phyloP scores from a whole-genome alignment of 2,329 filamentous ascomycete species.

The Simplicillium aogashimaense region DNA sequence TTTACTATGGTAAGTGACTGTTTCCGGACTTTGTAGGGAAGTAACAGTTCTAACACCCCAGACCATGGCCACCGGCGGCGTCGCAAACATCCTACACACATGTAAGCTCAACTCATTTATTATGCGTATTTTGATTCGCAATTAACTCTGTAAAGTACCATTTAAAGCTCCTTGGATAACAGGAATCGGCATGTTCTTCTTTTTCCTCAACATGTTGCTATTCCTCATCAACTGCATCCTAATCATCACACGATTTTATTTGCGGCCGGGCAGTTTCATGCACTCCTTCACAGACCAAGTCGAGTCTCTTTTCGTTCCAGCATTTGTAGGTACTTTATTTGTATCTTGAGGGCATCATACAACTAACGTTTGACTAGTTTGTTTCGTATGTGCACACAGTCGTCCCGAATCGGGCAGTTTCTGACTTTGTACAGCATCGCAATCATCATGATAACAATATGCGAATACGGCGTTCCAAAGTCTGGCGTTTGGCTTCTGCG shows the following conservation, averaged over 20 bases:
- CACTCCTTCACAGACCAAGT: slow-evolving; percentile 66
- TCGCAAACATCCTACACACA: slow-evolving; percentile 42
- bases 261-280: slow-evolving; percentile 60
- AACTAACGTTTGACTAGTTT: slow-evolving; percentile 19
- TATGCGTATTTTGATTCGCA: neutral
- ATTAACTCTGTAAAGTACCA: slow-evolving; percentile 29
- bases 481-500: slow-evolving; percentile 51
- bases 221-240: slow-evolving; percentile 54
- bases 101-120: slow-evolving; percentile 27
- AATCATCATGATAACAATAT: slow-evolving; percentile 68
- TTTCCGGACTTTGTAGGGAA: neutral
- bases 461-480: slow-evolving; percentile 61
- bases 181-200: slow-evolving; percentile 50
- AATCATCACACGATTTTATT: slow-evolving; percentile 58
- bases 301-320: slow-evolving; percentile 68
- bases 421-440: slow-evolving; percentile 49
- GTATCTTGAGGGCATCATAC: neutral
- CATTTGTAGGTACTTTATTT: slow-evolving; percentile 38
- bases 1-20: slow-evolving; percentile 47
- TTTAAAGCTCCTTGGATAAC: slow-evolving; percentile 46
- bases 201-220: slow-evolving; percentile 52
- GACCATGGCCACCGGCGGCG: slow-evolving; percentile 43
- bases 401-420: slow-evolving; percentile 17
- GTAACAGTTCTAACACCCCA: slow-evolving; percentile 1
- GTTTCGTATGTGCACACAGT: slow-evolving; percentile 26